These are phyloP conservation scores for Amauroascus verrucosus DNA, from an alignment of 2,329 filamentous ascomycete species.

Conservation along the genomic window DNA sequence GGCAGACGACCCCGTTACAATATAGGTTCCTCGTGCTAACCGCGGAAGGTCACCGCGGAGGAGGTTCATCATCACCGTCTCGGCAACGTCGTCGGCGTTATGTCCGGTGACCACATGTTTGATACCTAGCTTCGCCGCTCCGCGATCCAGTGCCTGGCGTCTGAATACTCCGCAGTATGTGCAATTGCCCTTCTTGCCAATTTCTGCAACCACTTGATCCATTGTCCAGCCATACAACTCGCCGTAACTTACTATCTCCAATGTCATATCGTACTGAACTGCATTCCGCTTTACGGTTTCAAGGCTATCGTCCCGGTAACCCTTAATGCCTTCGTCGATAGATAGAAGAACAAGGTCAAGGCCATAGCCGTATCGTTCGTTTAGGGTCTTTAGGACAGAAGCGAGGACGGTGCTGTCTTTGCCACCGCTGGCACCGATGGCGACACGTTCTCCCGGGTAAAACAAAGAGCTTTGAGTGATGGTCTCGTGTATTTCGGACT, in stretches of 20 bases:
- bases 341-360: constrained; percentile 77
- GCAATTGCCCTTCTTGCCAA: constrained; percentile 97
- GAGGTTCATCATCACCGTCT: constrained; percentile 96
- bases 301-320: constrained; percentile 89
- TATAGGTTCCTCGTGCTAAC: constrained; percentile 77
- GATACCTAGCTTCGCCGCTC: constrained; percentile 76
- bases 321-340: constrained; percentile 95
- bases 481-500: constrained; percentile 87
- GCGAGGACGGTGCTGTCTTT: constrained; percentile 97
- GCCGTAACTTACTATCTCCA: constrained; percentile 86
- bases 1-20: constrained; percentile 66
- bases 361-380: constrained; percentile 78
- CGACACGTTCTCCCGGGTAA: constrained; percentile 69
- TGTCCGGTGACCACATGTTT: constrained; percentile 93
- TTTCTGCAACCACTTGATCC: constrained; percentile 93
- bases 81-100: constrained; percentile 93
- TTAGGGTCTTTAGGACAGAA: constrained; percentile 86
- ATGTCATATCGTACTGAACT: constrained; percentile 75
- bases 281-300: constrained; percentile 96
- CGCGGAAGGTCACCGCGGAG: constrained; percentile 81
- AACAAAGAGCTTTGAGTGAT: constrained; percentile 77
- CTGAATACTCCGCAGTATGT: constrained; percentile 97
- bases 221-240: constrained; percentile 98
- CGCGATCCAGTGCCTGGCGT: constrained; percentile 84
- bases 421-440: constrained; percentile 90